A percentile compares a stretch with the other conserved stretches of the same genome.
These are phyloP conservation scores for Pseudomassariella vexata DNA, from an alignment of 2,329 filamentous ascomycete genomes.

Conservation along the genomic window DNA sequence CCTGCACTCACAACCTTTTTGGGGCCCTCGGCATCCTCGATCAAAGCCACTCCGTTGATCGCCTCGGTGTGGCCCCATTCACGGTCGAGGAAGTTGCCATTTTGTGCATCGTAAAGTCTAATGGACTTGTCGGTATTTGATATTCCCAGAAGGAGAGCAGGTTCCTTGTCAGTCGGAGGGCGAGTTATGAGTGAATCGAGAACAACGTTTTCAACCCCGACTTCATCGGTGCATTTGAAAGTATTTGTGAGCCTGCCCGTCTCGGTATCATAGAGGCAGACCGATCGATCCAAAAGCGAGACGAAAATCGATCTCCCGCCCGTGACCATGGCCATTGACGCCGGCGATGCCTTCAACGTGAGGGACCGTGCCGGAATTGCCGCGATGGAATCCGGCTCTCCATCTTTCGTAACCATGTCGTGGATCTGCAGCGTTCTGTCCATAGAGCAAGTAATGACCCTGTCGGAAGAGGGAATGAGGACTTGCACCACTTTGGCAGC, in stretches of 20 bases:
- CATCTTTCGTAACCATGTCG: conserved; percentile 67
- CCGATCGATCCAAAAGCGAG: conserved; percentile 53
- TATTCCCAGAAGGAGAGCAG: conserved; percentile 72
- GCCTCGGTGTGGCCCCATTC: conserved; percentile 96
- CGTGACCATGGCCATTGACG: conserved; percentile 70
- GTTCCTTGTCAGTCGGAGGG: conserved; percentile 46
- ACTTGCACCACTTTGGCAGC: conserved; percentile 74
- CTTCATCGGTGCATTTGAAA: conserved; percentile 80
- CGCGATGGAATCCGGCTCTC: conserved; percentile 59
- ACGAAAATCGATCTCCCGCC: conserved; percentile 55
- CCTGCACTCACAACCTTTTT: conserved; percentile 67
- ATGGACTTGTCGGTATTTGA: conserved; percentile 96
- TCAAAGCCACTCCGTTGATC: conserved; percentile 75
- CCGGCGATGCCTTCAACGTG: conserved; percentile 77
- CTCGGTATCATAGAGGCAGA: conserved; percentile 56
- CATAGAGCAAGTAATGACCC: conserved; percentile 77
- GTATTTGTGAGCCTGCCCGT: conserved; percentile 64
- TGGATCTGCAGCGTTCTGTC: conserved; percentile 84
- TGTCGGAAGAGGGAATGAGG: conserved; percentile 69
- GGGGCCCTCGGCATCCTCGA: conserved; percentile 52
- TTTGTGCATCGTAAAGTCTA: conserved; percentile 75
- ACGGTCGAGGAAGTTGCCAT: conserved; percentile 71
- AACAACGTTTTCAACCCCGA: conserved; percentile 74
- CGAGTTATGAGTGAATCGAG: conserved; percentile 70
- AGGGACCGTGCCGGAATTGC: conserved; percentile 75